phyloP scores from a whole-genome alignment of 306 rosid species.

The Notholithocarpus densiflorus region DNA sequence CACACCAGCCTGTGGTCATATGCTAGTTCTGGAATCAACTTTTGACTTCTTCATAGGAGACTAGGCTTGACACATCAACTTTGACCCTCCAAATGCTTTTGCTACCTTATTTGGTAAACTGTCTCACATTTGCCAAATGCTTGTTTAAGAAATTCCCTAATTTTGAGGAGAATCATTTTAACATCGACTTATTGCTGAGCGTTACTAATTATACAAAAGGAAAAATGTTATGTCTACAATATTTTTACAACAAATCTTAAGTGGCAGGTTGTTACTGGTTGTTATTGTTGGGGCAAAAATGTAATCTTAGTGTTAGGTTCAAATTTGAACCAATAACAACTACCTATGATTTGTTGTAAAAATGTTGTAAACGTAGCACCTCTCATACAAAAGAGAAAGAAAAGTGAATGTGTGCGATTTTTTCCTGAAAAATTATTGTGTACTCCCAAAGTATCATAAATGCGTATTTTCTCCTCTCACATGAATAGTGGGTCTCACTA shows the following conservation, averaged over 20 bases:
- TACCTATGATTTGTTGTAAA: no score
- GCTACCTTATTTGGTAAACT: background rate
- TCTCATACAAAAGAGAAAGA: constrained; percentile 16
- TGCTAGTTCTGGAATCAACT: constrained; percentile 13
- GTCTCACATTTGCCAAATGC: constrained; percentile 1
- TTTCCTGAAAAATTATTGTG: background rate
- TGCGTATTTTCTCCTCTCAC: no score
- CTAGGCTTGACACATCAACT: background rate
- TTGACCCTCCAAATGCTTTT: constrained; percentile 5
- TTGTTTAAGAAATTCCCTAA: background rate
- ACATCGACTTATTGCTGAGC: background rate
- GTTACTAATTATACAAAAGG: background rate
- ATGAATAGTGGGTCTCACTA: no score
- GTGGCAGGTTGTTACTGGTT: no score
- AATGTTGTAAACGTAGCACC: no score
- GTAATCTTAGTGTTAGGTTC: no score
- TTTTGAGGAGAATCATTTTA: background rate
- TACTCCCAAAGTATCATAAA: no score
- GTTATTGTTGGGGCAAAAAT: no score
- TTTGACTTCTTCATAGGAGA: background rate
- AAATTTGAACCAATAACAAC: no score
- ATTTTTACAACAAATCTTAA: no score
- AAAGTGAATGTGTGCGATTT: constrained; percentile 14
- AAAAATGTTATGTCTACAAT: no score
- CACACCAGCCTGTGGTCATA: background rate